Percentiles rank a stretch among this genome's conserved stretches.
These are phyloP conservation scores for Solanum chaucha DNA, from an alignment of 257 asterid genomes.

Conservation along the genomic window DNA sequence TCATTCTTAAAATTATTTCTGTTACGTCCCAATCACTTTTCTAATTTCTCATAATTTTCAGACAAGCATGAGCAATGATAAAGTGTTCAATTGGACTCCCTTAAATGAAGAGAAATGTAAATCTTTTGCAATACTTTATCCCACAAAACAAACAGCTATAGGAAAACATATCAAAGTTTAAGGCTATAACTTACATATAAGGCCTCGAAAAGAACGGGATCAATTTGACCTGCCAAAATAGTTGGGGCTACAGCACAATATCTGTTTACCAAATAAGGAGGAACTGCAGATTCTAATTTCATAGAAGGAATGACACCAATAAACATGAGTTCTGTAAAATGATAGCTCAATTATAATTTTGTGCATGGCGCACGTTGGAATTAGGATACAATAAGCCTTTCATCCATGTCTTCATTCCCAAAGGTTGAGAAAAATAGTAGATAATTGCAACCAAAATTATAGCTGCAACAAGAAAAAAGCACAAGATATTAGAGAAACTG, in stretches of 20 bases:
- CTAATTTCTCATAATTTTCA: neutral
- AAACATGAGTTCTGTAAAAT: neutral
- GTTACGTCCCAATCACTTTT: neutral
- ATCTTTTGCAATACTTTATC: neutral
- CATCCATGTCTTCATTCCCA: slow-evolving; percentile 68
- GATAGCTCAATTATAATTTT: neutral
- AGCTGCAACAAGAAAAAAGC: slow-evolving; percentile 36
- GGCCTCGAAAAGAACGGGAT: slow-evolving; percentile 93
- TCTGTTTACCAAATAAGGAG: slow-evolving; percentile 32
- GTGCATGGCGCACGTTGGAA: neutral
- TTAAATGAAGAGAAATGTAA: neutral
- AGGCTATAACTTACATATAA: slow-evolving; percentile 60
- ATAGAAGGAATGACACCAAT: neutral
- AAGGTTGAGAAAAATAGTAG: slow-evolving; percentile 83
- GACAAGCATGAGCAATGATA: neutral
- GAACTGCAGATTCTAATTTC: slow-evolving; percentile 10
- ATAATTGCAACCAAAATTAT: slow-evolving; percentile 69
- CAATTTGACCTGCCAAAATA: slow-evolving; percentile 76
- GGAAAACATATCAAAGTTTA: neutral
- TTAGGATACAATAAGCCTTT: slow-evolving; percentile 76
- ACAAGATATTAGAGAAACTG: neutral
- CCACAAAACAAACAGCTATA: neutral
- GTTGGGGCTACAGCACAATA: slow-evolving; percentile 92
- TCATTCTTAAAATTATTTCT: neutral
- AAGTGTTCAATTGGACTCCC: neutral